Base-by-base conservation (phyloP, 106 monocot genomes). In the Apostasia shenzhenica region DNA sequence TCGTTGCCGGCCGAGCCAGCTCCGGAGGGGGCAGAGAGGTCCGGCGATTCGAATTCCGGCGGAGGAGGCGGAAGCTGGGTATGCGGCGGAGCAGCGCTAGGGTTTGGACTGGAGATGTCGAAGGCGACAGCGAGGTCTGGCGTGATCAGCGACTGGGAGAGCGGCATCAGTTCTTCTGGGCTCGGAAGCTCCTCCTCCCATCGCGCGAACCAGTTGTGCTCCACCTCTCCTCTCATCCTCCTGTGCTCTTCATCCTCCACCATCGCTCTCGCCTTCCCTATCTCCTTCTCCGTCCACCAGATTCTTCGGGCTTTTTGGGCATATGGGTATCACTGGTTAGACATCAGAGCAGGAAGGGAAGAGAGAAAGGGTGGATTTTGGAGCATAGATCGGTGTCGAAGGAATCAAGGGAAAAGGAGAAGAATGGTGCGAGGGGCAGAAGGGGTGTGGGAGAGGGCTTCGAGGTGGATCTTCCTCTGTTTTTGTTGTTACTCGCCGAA, bases 151-250 rank as follows among this genome's bases (percentile, higher is more conserved):
- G 80, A 66, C 49, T 84, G 84, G 51, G 80, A 77, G 5, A 84
- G 77, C 12, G 84, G 80, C 61, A 75, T 80, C 56, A 84, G 77
- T 67, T 84, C 84, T 8, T 80, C 77, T 2, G 84, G 84, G 48
- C 72, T 62, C 2, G 80, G 84, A 3, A 84, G 77, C 62, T 84
- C 68, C 8, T 84, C 77, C 42, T 77, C 84, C 80, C 80, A 77
- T 53, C 80, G 41, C 1, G 73, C 46, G 67, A 80, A 84, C 84
- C 80, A 84, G 77, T 70, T 80, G 2, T 63, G 66, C 41, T 77
- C 80, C 14, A 71, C 70, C 51, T 71, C 71, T 48, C 61, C 75
- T 46, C 10, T 66, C 77, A 70, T 77, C 48, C 2, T 68, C 54
- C 1, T 52, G 12, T 53, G 1, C 39, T 67, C 48, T 48, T 6